These are phyloP conservation scores for Saposhnikovia divaricata DNA, from an alignment of 129 eudicot species.

Conservation along the genomic window DNA sequence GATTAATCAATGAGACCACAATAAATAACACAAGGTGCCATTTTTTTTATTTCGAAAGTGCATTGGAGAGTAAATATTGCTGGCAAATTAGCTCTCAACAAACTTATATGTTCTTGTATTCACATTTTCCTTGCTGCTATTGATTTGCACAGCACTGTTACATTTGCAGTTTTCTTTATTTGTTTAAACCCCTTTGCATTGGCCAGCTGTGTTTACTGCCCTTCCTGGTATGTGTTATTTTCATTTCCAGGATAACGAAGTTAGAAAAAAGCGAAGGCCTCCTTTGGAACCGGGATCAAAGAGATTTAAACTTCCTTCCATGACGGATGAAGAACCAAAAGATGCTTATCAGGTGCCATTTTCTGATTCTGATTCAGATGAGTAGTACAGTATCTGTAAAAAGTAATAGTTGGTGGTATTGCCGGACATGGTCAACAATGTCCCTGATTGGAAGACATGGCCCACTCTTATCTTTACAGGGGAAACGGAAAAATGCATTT, in stretches of 20 bases:
- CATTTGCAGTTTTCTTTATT: neutral
- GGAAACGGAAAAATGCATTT: neutral
- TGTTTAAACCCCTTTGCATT: neutral
- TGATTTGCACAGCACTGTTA: neutral
- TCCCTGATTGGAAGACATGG: neutral
- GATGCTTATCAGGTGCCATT: constrained; percentile 65
- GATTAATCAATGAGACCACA: neutral
- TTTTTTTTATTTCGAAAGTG: neutral
- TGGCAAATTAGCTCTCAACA: neutral
- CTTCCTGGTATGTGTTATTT: neutral
- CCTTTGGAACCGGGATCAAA: constrained; percentile 28
- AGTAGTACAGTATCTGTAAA: constrained; percentile 15
- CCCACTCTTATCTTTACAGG: neutral
- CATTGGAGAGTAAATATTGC: neutral
- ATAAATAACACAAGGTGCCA: no score
- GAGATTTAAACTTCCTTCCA: constrained; percentile 45
- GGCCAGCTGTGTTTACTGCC: neutral
- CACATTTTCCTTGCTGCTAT: neutral
- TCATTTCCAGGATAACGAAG: constrained; percentile 39
- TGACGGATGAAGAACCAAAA: constrained; percentile 62
- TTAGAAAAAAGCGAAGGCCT: constrained; percentile 39
- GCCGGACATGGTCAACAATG: neutral
- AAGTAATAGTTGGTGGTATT: neutral
- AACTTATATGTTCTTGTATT: neutral
- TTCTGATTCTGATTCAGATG: constrained; percentile 71